Percentiles rank a stretch among this genome's conserved stretches.
Evolutionary conservation across 805 yeast species (phyloP).

Genomic region (Saccharomyces kudriavzevii): DNA sequence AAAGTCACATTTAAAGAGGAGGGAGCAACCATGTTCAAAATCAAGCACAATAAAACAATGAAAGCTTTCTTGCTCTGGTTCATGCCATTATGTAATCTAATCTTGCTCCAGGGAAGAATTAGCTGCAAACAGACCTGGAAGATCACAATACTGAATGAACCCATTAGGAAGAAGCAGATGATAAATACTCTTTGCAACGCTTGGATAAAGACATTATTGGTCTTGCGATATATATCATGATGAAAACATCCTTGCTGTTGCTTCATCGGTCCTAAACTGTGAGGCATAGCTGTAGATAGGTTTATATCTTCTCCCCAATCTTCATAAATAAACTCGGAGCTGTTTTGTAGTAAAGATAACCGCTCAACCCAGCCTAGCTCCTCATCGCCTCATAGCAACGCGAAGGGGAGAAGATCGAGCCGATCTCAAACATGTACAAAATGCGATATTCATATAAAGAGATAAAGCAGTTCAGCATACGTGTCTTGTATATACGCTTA

Average conservation of each 20-base stretch:
- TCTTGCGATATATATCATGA: not conserved
- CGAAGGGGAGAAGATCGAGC: not conserved
- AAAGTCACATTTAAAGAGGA: conserved; percentile 21
- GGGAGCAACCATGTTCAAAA: conserved; percentile 44
- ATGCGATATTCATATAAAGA: not conserved
- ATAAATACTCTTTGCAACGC: not conserved
- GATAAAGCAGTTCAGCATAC: not conserved
- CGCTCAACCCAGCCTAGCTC: not conserved
- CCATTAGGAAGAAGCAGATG: not conserved
- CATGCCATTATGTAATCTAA: conserved; percentile 35
- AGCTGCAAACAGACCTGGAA: not conserved
- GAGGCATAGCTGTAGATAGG: not conserved
- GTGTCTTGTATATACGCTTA: not conserved
- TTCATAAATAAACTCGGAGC: not conserved
- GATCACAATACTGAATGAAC: not conserved
- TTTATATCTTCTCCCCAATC: not conserved
- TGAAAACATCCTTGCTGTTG: not conserved
- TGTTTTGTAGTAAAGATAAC: not conserved
- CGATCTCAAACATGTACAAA: not conserved
- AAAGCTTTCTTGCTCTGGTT: conserved; percentile 51
- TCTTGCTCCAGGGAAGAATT: conserved; percentile 18
- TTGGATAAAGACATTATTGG: not conserved
- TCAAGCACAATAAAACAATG: conserved; percentile 42
- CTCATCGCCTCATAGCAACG: not conserved
- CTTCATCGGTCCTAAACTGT: not conserved